Evolutionary conservation across 192 early-diverging fungal species (phyloP).

Genomic region (Coemansia biformis): DNA sequence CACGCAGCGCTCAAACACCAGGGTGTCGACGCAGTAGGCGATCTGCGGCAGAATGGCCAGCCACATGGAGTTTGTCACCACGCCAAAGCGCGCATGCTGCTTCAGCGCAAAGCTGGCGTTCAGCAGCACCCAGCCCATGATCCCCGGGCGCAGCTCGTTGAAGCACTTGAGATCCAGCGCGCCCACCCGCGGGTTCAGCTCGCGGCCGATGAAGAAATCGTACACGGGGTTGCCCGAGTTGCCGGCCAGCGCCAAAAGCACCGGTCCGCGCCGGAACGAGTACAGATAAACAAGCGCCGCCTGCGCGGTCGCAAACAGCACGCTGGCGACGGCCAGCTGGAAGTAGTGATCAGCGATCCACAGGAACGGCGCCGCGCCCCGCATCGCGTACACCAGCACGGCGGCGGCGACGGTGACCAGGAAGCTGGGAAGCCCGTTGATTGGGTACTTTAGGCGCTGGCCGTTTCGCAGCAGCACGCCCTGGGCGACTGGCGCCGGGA

Average conservation of each 20-base stretch:
- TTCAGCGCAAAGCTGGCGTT: conserved; percentile 72
- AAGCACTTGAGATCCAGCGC: conserved; percentile 89
- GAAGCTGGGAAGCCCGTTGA: conserved; percentile 71
- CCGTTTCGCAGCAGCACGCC: conserved; percentile 73
- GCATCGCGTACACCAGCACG: conserved; percentile 26
- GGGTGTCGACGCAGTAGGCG: conserved; percentile 81
- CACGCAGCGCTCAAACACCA: conserved; percentile 63
- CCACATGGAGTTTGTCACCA: conserved; percentile 70
- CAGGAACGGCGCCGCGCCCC: conserved; percentile 61
- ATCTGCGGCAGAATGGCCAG: conserved; percentile 72
- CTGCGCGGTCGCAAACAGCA: conserved; percentile 59
- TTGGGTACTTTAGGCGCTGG: conserved; percentile 68
- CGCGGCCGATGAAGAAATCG: conserved; percentile 94
- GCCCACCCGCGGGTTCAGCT: conserved; percentile 87
- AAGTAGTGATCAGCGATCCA: conserved; percentile 80
- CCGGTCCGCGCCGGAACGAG: conserved; percentile 61
- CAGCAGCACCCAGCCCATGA: conserved; percentile 85
- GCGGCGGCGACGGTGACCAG: conserved; percentile 51
- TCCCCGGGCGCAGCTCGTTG: conserved; percentile 86
- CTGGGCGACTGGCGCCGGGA: conserved; percentile 62
- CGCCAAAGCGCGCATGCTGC: conserved; percentile 65
- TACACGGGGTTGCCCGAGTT: conserved; percentile 89
- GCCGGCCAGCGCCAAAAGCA: conserved; percentile 75
- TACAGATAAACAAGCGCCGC: conserved; percentile 67
- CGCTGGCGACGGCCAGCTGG: conserved; percentile 63